phyloP scores from a whole-genome alignment of 2,329 filamentous ascomycete genomes.

The Thermoascus crustaceus region DNA sequence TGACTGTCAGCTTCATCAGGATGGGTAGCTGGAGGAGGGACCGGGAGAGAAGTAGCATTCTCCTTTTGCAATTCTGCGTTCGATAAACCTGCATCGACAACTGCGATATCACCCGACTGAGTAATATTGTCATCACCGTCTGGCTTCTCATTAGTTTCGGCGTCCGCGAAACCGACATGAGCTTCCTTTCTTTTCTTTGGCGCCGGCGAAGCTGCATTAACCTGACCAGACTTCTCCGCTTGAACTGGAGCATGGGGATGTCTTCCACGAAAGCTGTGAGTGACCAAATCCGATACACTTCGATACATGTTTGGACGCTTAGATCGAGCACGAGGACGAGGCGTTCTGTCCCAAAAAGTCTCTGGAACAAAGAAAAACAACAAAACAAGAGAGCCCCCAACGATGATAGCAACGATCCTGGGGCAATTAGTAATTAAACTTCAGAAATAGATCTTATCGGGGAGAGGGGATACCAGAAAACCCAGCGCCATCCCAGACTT shows the following conservation, averaged over 20 bases:
- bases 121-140: slow-evolving; percentile 5
- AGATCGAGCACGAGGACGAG: slow-evolving; percentile 41
- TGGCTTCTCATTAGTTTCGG: slow-evolving; percentile 16
- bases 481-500: slow-evolving; percentile 75
- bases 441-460: slow-evolving; percentile 22
- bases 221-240: slow-evolving; percentile 9
- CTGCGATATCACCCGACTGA: neutral
- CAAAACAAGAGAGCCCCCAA: slow-evolving; percentile 59
- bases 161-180: slow-evolving; percentile 52
- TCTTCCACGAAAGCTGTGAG: slow-evolving; percentile 27
- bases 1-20: slow-evolving; percentile 3
- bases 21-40: slow-evolving; percentile 7
- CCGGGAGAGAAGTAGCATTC: slow-evolving; percentile 8
- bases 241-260: slow-evolving; percentile 16
- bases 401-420: slow-evolving; percentile 74
- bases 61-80: slow-evolving; percentile 9
- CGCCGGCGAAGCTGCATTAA: slow-evolving; percentile 7
- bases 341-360: slow-evolving; percentile 88
- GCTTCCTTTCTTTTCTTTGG: slow-evolving; percentile 28
- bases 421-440: slow-evolving; percentile 13
- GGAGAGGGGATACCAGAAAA: slow-evolving; percentile 84
- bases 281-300: slow-evolving; percentile 31
- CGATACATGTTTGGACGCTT: slow-evolving; percentile 29
- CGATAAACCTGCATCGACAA: neutral
- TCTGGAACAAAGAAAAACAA: slow-evolving; percentile 90